Conservation (phyloP, 2,329 filamentous ascomycete species). For the Bipolaris victoriae region DNA sequence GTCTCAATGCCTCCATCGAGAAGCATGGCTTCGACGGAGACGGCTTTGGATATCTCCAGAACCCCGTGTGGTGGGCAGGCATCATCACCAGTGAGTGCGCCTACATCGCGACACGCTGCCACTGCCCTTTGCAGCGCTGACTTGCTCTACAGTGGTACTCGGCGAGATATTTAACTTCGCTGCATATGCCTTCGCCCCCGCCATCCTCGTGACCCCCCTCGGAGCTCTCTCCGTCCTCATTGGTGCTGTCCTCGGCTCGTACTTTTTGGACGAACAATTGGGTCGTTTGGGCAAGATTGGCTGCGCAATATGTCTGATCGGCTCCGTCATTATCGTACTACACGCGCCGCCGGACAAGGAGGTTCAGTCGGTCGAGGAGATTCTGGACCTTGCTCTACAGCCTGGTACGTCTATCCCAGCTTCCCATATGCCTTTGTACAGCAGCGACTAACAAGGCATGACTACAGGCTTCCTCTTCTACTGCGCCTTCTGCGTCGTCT, state of each 20-base stretch:
- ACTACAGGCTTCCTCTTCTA: conserved; percentile 84
- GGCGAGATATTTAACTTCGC: conserved; percentile 98
- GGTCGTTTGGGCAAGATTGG: conserved; percentile 92
- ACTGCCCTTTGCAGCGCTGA: conserved; percentile 18
- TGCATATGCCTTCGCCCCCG: conserved; percentile 96
- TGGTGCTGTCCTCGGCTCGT: conserved; percentile 90
- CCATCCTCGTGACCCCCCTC: conserved; percentile 95
- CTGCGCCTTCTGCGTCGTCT: conserved; percentile 77
- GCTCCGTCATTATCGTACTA: conserved; percentile 95
- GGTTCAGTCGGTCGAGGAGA: conserved; percentile 88
- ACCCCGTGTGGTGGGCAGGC: conserved; percentile 96
- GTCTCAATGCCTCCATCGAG: conserved; percentile 87
- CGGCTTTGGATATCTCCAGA: conserved; percentile 91
- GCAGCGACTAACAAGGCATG: conserved; percentile 18
- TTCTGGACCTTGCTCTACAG: conserved; percentile 86
- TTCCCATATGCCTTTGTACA: background rate
- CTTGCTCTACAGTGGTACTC: conserved; percentile 70
- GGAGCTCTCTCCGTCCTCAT: conserved; percentile 94
- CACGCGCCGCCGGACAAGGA: conserved; percentile 95
- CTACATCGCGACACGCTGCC: background rate
- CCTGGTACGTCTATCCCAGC: conserved; percentile 69
- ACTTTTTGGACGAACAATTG: conserved; percentile 88
- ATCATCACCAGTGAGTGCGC: conserved; percentile 77
- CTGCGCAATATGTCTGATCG: conserved; percentile 94
- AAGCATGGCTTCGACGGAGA: conserved; percentile 96